Conservation (phyloP, 768 basidiomycete genomes). For the Solioccasus polychromus region DNA sequence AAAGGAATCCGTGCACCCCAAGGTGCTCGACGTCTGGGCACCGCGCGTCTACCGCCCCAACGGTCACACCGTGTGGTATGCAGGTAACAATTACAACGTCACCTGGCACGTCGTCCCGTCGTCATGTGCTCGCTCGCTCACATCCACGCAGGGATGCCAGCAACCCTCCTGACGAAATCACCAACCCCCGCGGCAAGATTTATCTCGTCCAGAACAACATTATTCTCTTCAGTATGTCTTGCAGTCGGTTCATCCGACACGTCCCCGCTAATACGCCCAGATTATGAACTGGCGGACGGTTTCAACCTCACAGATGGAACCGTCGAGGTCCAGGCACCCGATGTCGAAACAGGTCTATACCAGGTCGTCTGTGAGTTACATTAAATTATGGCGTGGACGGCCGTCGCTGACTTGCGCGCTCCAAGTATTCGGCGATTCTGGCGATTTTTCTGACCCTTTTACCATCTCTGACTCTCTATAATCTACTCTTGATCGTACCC, state of each 20-base stretch:
- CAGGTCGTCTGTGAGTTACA: slow-evolving; percentile 29
- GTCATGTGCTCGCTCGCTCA: neutral
- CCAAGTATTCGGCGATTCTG: slow-evolving; percentile 35
- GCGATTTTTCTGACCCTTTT: too few relatives aligned
- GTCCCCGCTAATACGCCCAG: too few relatives aligned
- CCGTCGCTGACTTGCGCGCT: slow-evolving; percentile 4
- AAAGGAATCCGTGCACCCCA: neutral
- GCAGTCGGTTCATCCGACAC: neutral
- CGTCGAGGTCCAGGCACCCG: slow-evolving; percentile 26
- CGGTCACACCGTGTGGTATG: slow-evolving; percentile 20
- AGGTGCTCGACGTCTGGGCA: slow-evolving; percentile 21
- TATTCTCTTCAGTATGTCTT: slow-evolving; percentile 26
- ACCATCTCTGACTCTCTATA: too few relatives aligned
- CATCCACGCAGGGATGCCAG: slow-evolving; percentile 29
- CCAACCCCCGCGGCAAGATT: slow-evolving; percentile 29
- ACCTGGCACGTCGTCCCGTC: slow-evolving; percentile 25
- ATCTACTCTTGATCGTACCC: too few relatives aligned
- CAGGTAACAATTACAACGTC: slow-evolving; percentile 22
- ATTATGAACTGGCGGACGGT: slow-evolving; percentile 18
- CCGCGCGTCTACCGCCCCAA: slow-evolving; percentile 28
- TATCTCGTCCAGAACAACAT: slow-evolving; percentile 22
- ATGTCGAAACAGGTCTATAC: slow-evolving; percentile 35
- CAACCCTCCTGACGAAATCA: slow-evolving; percentile 28
- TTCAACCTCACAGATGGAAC: slow-evolving; percentile 32
- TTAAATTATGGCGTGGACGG: too few relatives aligned